These are phyloP conservation scores for Claviceps sp. DNA, from an alignment of 2,329 filamentous ascomycete species.

Conservation along the genomic window DNA sequence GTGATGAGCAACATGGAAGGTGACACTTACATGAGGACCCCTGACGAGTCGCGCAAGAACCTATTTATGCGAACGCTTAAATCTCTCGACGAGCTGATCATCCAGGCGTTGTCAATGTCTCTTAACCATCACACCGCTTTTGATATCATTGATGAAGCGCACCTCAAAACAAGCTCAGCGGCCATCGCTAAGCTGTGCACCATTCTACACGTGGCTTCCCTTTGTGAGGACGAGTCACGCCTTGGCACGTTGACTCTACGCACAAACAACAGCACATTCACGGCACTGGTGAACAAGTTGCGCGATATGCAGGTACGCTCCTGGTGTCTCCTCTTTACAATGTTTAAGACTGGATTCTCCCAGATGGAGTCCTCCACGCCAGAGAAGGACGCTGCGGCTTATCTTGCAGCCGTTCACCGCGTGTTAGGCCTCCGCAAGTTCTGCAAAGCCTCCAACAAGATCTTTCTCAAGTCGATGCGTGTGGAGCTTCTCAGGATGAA, in stretches of 20 bases:
- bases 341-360: constrained; percentile 67
- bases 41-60: constrained; percentile 51
- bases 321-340: constrained; percentile 76
- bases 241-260: constrained; percentile 57
- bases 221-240: constrained; percentile 77
- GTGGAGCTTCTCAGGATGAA: constrained; percentile 68
- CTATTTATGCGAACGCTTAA: constrained; percentile 65
- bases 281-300: constrained; percentile 48
- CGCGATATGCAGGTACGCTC: constrained; percentile 77
- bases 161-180: constrained; percentile 59
- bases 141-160: constrained; percentile 71
- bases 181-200: constrained; percentile 59
- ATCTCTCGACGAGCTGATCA: constrained; percentile 63
- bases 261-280: constrained; percentile 40
- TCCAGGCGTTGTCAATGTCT: constrained; percentile 55
- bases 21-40: constrained; percentile 49
- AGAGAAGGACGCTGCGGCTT: constrained; percentile 63
- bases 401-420: constrained; percentile 69
- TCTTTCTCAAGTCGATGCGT: constrained; percentile 81
- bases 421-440: constrained; percentile 71
- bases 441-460: constrained; percentile 74
- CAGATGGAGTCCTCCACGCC: constrained; percentile 45
- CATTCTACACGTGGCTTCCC: constrained; percentile 63
- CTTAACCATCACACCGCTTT: constrained; percentile 57
- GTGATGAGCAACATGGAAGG: constrained; percentile 49